Evolutionary conservation across 805 yeast genomes (phyloP).

Genomic region (Saccharomycopsis capsularis): DNA sequence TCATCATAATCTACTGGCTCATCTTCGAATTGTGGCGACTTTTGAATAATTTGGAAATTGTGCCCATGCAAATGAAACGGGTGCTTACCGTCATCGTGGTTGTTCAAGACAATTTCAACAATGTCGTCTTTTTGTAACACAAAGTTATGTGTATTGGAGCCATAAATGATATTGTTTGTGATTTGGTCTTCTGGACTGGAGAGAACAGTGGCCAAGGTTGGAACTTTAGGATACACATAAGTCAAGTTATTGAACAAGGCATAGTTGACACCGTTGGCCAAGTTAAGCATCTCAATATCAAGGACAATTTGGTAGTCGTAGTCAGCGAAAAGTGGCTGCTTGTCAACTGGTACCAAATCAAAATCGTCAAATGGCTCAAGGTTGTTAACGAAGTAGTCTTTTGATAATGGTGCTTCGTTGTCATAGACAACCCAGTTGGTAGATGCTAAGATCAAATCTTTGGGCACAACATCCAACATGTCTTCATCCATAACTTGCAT

Average conservation of each 20-base stretch:
- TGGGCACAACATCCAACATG: constrained; percentile 67
- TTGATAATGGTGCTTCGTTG: constrained; percentile 25
- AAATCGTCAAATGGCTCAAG: constrained; percentile 41
- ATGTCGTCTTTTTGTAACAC: constrained; percentile 55
- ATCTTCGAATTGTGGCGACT: constrained; percentile 46
- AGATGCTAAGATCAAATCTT: constrained; percentile 45
- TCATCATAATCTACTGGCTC: constrained; percentile 53
- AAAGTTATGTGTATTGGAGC: constrained; percentile 59
- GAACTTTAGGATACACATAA: constrained; percentile 60
- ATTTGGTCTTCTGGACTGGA: constrained; percentile 52
- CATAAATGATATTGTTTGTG: constrained; percentile 57
- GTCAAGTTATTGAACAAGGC: constrained; percentile 69
- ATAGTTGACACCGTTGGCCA: constrained; percentile 69
- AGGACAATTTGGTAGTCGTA: constrained; percentile 57
- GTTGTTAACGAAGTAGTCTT: constrained; percentile 25
- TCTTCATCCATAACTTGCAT: constrained; percentile 55
- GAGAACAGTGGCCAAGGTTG: constrained; percentile 58
- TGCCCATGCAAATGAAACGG: constrained; percentile 80
- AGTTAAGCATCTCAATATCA: constrained; percentile 56
- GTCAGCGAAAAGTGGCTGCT: constrained; percentile 41
- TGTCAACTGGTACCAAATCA: constrained; percentile 34
- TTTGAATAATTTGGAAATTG: constrained; percentile 53
- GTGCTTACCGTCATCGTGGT: constrained; percentile 72
- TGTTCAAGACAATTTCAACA: constrained; percentile 71
- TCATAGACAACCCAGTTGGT: constrained; percentile 53